Conservation (phyloP, 2,329 filamentous ascomycete species). For the Penicillium verrucosum region DNA sequence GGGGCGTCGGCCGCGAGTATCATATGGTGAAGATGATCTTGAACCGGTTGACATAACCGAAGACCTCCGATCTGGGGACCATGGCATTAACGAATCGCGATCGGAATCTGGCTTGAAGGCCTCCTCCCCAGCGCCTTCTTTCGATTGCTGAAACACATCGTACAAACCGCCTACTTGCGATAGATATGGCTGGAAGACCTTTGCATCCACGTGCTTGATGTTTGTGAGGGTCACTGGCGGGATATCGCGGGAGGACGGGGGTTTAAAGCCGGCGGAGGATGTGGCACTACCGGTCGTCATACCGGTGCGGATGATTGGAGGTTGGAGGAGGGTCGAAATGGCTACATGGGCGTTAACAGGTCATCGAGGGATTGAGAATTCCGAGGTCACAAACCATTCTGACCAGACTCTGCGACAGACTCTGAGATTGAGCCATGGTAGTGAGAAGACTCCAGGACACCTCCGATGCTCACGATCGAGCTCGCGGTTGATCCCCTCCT, state of each 20-base stretch:
- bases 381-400: constrained; percentile 62
- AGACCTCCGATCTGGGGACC: constrained; percentile 42
- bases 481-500: constrained; percentile 80
- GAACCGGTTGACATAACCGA: constrained; percentile 44
- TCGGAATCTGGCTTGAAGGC: constrained; percentile 49
- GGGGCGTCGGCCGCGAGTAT: constrained; percentile 50
- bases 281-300: constrained; percentile 72
- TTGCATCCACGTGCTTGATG: constrained; percentile 73
- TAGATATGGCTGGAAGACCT: constrained; percentile 80
- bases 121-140: constrained; percentile 69
- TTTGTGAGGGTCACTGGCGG: constrained; percentile 90
- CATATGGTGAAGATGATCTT: constrained; percentile 46
- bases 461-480: constrained; percentile 83
- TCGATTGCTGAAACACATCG: constrained; percentile 80
- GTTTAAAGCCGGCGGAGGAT: constrained; percentile 69
- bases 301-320: constrained; percentile 84
- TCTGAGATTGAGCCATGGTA: constrained; percentile 63
- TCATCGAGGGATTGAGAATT: neutral
- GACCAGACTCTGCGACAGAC: constrained; percentile 71
- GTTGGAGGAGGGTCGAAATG: constrained; percentile 89
- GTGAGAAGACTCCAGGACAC: constrained; percentile 68
- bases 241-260: constrained; percentile 83
- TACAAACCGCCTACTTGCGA: constrained; percentile 82
- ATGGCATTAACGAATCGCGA: constrained; percentile 48
- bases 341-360: constrained; percentile 49